Evolutionary conservation across 352 stramenopile species (phyloP).

Genomic region (Elongisporangium senticosum): DNA sequence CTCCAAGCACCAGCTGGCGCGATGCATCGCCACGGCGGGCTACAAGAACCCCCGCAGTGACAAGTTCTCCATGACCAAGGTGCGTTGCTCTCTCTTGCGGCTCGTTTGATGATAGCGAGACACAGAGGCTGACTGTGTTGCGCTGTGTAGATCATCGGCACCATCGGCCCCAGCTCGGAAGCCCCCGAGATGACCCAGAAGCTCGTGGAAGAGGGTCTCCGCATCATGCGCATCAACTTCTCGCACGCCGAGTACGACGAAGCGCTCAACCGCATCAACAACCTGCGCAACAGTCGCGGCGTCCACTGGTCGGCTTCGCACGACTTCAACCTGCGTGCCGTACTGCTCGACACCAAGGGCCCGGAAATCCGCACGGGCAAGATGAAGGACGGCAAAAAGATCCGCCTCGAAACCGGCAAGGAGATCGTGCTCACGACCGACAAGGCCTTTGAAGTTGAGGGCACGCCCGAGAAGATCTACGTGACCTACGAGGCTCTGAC

Average conservation of each 20-base stretch:
- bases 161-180: conserved; percentile 87
- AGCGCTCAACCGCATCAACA: conserved; percentile 68
- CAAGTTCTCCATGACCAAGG: conserved; percentile 88
- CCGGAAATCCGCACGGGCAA: conserved; percentile 93
- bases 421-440: conserved; percentile 88
- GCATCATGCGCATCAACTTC: conserved; percentile 95
- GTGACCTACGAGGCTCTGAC: conserved; percentile 90
- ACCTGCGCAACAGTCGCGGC: conserved; percentile 69
- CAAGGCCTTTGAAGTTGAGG: conserved; percentile 55
- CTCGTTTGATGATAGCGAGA: background rate
- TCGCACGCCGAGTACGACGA: conserved; percentile 91
- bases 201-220: conserved; percentile 84
- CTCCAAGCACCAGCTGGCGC: background rate
- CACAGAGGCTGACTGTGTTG: background rate
- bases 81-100: conserved; percentile 1
- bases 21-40: conserved; percentile 19
- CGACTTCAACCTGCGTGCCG: conserved; percentile 87
- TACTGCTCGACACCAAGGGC: conserved; percentile 93
- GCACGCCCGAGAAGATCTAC: conserved; percentile 88
- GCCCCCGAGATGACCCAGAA: conserved; percentile 69
- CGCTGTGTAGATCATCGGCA: conserved; percentile 84
- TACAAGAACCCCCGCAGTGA: conserved; percentile 78
- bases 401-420: conserved; percentile 77
- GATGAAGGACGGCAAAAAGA: conserved; percentile 85
- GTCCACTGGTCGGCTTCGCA: conserved; percentile 64